phyloP scores from a whole-genome alignment of 2,329 filamentous ascomycete species.

The Botrytis squamosa region DNA sequence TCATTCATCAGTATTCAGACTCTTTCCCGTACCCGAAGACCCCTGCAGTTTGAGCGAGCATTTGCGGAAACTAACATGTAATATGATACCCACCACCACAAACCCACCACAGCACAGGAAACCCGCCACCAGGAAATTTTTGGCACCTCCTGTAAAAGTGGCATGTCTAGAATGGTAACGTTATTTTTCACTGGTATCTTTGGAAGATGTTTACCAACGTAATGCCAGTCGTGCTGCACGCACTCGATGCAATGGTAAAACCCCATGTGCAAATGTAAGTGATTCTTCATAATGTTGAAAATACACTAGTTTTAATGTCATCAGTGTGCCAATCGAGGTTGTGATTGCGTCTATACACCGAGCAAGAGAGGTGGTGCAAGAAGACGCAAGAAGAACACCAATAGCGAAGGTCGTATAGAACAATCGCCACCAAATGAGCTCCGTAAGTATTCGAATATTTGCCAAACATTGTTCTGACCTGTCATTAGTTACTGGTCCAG shows the following conservation, averaged over 20 bases:
- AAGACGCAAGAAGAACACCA: slow-evolving; percentile 28
- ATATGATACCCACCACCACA: slow-evolving; percentile 8
- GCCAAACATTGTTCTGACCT: background rate
- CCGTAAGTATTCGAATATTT: slow-evolving; percentile 3
- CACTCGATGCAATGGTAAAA: slow-evolving; percentile 49
- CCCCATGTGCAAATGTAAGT: slow-evolving; percentile 46
- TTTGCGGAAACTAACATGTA: background rate
- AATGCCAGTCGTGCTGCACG: slow-evolving; percentile 45
- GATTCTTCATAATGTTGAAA: background rate
- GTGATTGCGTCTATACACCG: slow-evolving; percentile 35
- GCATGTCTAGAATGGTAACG: slow-evolving; percentile 52
- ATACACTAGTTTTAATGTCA: background rate
- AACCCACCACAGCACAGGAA: slow-evolving; percentile 17
- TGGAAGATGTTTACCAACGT: background rate
- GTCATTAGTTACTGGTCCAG: slow-evolving; percentile 12
- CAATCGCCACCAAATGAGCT: slow-evolving; percentile 14
- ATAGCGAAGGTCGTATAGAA: background rate
- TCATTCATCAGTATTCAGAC: background rate
- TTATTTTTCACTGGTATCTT: background rate
- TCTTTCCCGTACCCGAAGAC: background rate
- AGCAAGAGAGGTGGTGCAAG: slow-evolving; percentile 37
- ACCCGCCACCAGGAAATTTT: slow-evolving; percentile 34
- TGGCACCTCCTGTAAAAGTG: slow-evolving; percentile 48
- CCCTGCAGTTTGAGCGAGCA: slow-evolving; percentile 1
- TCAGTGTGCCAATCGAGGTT: slow-evolving; percentile 37